Evolutionary conservation across 768 basidiomycete species (phyloP), one percentile per base, ranked within the genome.

Genomic region (Termitomyces sp.): DNA sequence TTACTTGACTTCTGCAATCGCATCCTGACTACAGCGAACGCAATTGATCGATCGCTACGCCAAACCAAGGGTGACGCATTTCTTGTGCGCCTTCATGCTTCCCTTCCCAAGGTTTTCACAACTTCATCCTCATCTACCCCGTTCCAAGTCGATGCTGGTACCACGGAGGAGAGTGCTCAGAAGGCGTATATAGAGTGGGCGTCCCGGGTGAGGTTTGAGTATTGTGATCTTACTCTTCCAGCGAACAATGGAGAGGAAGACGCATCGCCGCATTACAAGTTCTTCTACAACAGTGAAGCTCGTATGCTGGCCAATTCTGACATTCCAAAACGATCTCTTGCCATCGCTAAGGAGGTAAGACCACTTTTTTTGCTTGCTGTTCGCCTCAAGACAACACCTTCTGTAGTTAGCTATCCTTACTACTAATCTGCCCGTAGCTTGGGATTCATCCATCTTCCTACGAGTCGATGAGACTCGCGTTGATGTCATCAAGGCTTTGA

Each of bases 401-500:
- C 7, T 42, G 16, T 58, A 94, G 92, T 85, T 97, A 56, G 94
- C 95, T 2, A 91, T 95, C 36, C 79, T 98, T 50, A 94, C 94
- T 2, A 94, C 93, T 11, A 95, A 94, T 66, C 75, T 98, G 23
- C 95, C 95, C n/a, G 87, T 93, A 13, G 88, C 91, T 6, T 97
- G 93, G 91, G 85, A 93, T 63, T 96, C 94, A 5, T 95, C 92
- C 1, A 87, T 98, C 59, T 97, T 96, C 73, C 71, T 98, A 54
- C 82, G 90, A 49, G 94, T 96, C 4, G 95, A 98, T 66, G 95
- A 97, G 73, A 86, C 82, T 15, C 84, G 94, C 12, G 91, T 94
- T 13, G 94, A 94, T 65, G 80, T 95, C 44, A 93, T 95, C 70
- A 96, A 95, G 65, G 89, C 89, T n/a, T 70, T 92, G 18, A 91